Base-by-base conservation (phyloP, 2,329 filamentous ascomycete species). In the Penicillium sp. region DNA sequence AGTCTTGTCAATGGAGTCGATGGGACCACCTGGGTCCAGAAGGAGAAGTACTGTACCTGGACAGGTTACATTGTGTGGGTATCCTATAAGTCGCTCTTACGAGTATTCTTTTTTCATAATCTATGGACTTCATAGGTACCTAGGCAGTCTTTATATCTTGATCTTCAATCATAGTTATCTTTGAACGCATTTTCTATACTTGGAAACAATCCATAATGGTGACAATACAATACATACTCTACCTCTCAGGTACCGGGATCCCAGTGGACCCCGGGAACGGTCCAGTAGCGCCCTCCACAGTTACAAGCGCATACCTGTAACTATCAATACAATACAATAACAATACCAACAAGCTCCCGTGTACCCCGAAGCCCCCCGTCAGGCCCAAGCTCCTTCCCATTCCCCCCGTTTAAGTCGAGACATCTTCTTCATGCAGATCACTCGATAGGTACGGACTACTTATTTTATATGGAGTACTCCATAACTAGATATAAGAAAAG, bases 201-300 rank as follows among this genome's bases (percentile, higher is more conserved):
- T 22, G 5, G 3, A 22, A 22, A 22, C 19, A 22, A 22, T 25
- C 22, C 22, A 25, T 3, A 25, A 25, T 7, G 4, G 8, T 25
- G 4, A 25, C 22, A 25, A 25, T 25, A 25, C 10, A 30, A 44
- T 28, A 35, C 18, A 36, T 29, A 38, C 34, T 48, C 54, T 52
- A n/a, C 8, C n/a, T 16, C 14, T 53, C 53, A 56, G 48, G 49
- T 52, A 60, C 57, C 52, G 47, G 56, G 54, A 53, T 53, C 49
- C 34, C 38, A 51, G 35, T 49, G 54, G 54, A 43, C 41, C 54
- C 38, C 54, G 54, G 52, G 51, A 54, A 53, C 45, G 53, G 34
- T 42, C 39, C 33, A 47, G 42, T 53, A 53, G 41, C 39, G 49
- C 45, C 50, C 52, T 55, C 54, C 54, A 47, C 50, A 41, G n/a